Base-by-base conservation (phyloP, 305 asterid genomes). In the Fraxinus sp. region DNA sequence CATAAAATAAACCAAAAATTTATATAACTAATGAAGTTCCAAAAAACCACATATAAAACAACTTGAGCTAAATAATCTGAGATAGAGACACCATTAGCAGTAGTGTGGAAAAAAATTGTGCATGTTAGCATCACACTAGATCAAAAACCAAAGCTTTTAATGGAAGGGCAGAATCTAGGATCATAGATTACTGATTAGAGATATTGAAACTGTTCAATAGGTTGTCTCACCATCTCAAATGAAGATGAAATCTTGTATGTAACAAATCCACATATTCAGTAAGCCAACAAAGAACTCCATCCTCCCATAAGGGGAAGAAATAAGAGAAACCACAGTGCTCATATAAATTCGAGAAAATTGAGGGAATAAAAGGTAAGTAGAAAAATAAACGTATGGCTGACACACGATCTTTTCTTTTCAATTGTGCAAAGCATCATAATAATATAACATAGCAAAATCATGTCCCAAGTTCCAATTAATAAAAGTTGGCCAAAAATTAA, bases 401-500 rank as follows among this genome's bases (percentile, higher is more conserved):
- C 46, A 77, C 57, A 32, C 57, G 39, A 66, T 16, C 39, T 18
- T 30, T 32, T 41, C 20, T 22, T 24, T 16, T 49, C 46, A 41
- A 16, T 18, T 57, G 43, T 70, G 28, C 49, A 80, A 80, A 52
- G 55, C 84, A 80, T 57, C 85, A 78, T 0, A 39, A 24, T 73
- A 30, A 62, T 32, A 13, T 32, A 9, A 59, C 36, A 28, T 11
- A 66, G 30, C 5, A 64, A 11, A 62, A 20, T 30, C 57, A 37
- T 68, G 55, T 37, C 66, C 49, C 66, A 20, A 77, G 9, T 68
- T 20, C 22, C 80, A 81, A 43, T 80, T 20, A 49, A 41, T 20
- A 84, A 68, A 82, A 49, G 35, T 82, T 35, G 70, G 62, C 37
- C 52, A 81, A 82, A 74, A n/a, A 26, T 10, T 66, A 66, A 66